Evolutionary conservation across 164 flowering plant genomes (phyloP), one percentile per base, ranked within the genome.

Genomic region (Liriodendron chinense): DNA sequence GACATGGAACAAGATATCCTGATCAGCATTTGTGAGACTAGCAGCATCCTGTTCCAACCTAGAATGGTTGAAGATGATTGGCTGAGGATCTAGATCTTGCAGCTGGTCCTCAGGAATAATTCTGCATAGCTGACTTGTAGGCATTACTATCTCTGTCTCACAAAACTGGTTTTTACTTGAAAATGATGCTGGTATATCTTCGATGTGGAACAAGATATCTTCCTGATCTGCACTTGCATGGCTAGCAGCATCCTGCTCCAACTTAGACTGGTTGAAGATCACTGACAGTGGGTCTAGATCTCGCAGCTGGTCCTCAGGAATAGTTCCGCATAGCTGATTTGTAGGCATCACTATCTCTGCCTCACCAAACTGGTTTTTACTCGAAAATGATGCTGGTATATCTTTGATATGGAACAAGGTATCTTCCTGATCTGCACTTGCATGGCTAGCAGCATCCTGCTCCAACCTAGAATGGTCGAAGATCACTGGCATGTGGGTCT

Each of bases 291-390:
- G 64, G 50, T 80, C 85, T 64, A 80, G 49, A 69, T 63, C 75
- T 77, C 78, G 81, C 53, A 69, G 74, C 76, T 80, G 80, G 61
- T 69, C 72, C 69, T 65, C 43, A 34, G 43, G 86, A 61, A 62
- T 53, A 62, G 34, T 72, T 1, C 34, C 67, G 59, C 21, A 25
- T 25, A 5, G 26, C 63, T 80, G 81, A 78, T 43, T 73, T 56
- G 50, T 72, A 71, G 85, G 80, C 74, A 87, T 89, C 69, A 87
- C 70, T 77, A 89, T 86, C 78, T 92, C 94, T 65, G 76, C 78
- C 85, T 34, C 43, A 4, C 43, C 43, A 34, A 34, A 34, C 43
- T 34, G 43, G 43, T 34, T 34, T 34, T 34, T 34, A 34, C 5
- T 34, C 5, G 43, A 4, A 75, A 78, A 67, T 69, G 82, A 73